Evolutionary conservation across 2,329 filamentous ascomycete genomes (phyloP).

Genomic region (Rugonectria rugulosa): DNA sequence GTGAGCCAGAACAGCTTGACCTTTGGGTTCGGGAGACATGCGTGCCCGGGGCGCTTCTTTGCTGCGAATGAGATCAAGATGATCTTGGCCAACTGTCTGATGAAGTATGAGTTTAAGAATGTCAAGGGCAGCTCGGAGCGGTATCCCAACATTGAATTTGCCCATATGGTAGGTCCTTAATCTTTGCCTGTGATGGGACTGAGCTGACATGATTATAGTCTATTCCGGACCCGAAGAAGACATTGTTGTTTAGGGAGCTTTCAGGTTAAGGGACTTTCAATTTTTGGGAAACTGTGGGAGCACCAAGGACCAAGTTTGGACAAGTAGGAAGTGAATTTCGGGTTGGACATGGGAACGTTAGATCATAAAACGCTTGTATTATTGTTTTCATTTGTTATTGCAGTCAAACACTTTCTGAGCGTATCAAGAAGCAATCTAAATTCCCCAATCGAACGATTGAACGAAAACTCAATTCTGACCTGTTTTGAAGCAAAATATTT

Average conservation of each 20-base stretch:
- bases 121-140: neutral
- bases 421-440: no score
- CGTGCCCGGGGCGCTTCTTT: slow-evolving; percentile 55
- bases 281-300: neutral
- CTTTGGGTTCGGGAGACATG: slow-evolving; percentile 50
- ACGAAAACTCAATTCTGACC: no score
- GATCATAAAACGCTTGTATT: no score
- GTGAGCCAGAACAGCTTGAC: slow-evolving; percentile 46
- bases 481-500: no score
- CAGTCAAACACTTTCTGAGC: no score
- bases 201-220: slow-evolving; percentile 4
- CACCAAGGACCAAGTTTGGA: no score
- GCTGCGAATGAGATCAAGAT: slow-evolving; percentile 55
- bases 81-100: slow-evolving; percentile 49
- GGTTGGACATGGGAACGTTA: no score
- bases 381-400: no score
- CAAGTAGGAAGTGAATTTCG: no score
- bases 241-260: neutral
- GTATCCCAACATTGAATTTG: slow-evolving; percentile 11
- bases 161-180: slow-evolving; percentile 4
- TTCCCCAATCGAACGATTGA: no score
- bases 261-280: neutral
- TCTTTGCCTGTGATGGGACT: no score
- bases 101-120: slow-evolving; percentile 46
- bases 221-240: slow-evolving; percentile 8